Evolutionary conservation across 2,329 filamentous ascomycete species (phyloP), one percentile per base, ranked within the genome.

Genomic region (Talaromyces atroroseus): DNA sequence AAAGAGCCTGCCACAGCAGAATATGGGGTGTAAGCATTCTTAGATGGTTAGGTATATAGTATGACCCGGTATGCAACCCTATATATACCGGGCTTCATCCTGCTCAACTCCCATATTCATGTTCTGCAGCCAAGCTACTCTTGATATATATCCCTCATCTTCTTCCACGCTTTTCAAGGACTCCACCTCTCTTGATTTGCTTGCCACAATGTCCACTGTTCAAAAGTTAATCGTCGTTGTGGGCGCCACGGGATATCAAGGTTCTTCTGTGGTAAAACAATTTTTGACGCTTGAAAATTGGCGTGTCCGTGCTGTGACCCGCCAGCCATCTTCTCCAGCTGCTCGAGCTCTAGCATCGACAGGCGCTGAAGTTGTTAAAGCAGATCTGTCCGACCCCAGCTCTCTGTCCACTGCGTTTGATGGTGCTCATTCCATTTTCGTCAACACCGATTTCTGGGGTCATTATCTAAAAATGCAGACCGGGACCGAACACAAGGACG

Each of bases 381-480:
- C 63, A 0, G 61, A 73, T 42, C 61, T 72, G 2, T 54, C 62
- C 21, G 67, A 72, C 48, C 7, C 59, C 3, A 32, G 38, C 5
- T 67, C 69, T 1, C 64, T 74, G 1, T 54, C 52, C 10, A 26
- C 34, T 16, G 71, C 71, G 4, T 73, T 74, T 54, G 16, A 60
- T 2, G 76, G 74, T 7, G 79, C 79, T 18, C 74, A 77, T 57
- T 64, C 76, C 56, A 80, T 84, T 58, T 84, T 83, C 67, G 73
- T 74, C 58, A 77, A 81, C 50, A 84, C 81, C 0, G 76, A 83
- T 59, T 83, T 80, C 67, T 83, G 54, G 54, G 54, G 34, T 1
- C 6, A 14, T 8, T 52, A 52, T 24, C 18, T 20, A 12, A 49
- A 74, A 70, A n/a, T 29, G 55, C 59, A 45, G 0, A 55, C 58